Base-by-base conservation (phyloP, 2,329 filamentous ascomycete species). In the Beauveria pseudobassiana region DNA sequence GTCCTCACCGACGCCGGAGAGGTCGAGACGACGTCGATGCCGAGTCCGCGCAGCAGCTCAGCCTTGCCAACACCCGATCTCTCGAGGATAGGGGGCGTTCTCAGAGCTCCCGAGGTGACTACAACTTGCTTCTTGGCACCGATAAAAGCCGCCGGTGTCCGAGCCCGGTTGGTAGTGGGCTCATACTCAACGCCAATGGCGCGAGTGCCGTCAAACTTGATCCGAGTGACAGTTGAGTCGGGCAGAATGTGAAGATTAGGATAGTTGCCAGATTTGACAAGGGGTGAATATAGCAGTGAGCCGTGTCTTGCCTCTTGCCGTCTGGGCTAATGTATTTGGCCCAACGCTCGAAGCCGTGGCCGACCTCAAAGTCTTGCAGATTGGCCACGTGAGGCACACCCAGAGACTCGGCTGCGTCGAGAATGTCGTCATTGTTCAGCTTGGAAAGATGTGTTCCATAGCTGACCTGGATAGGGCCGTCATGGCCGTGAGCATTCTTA, bases 101-200 rank as follows among this genome's bases (percentile, higher is more conserved):
- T 78, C 20, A 78, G 74, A 0, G 80, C 76, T 10, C 82, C 82
- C 26, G 76, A 75, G 1, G 76, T 74, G 0, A 78, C 65, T 5
- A 80, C 67, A 4, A 87, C 83, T 22, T 85, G 72, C 70, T 82
- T 85, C 7, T 76, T 75, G 3, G 85, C 84, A 50, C 72, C 76
- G 20, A 86, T 72, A 14, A 62, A 63, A n/a, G 9, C 26, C 5
- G 43, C 12, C 2, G 43, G 30, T 3, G 38, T 12, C 14, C 40
- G 28, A 4, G 20, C 6, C 7, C 7, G 14, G 24, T 62, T 46
- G 4, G 28, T 12, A 2, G 60, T 57, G 9, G 62, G 28, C 70
- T 69, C 53, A 14, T 76, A 85, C 66, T 86, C 81, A 3, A 87
- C 78, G 0, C 83, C 85, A 1, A 77, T 74, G 2, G 84, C 85